These are phyloP conservation scores for Xanthoceras sorbifolium DNA, from an alignment of 345 rosid species.

Conservation along the genomic window DNA sequence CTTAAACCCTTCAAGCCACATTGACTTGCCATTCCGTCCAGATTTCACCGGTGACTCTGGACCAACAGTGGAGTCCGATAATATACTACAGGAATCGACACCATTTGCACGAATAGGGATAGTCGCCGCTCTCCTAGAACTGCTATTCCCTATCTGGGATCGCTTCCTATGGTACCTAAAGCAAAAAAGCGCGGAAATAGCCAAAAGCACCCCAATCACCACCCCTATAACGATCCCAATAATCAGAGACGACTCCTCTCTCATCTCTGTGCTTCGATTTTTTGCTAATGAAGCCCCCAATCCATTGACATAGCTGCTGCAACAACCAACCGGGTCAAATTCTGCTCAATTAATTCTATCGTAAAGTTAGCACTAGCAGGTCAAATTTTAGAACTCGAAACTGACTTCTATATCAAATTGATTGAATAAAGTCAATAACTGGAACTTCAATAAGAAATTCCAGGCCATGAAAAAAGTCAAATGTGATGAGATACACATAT, in stretches of 20 bases:
- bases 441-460: neutral
- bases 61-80: slow-evolving; percentile 83
- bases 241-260: slow-evolving; percentile 75
- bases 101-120: slow-evolving; percentile 86
- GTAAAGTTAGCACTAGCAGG: slow-evolving; percentile 8
- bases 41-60: slow-evolving; percentile 89
- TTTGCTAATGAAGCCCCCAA: slow-evolving; percentile 35
- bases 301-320: slow-evolving; percentile 53
- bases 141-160: slow-evolving; percentile 87
- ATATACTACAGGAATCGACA: slow-evolving; percentile 59
- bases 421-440: neutral
- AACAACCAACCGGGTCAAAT: slow-evolving; percentile 25
- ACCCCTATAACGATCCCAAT: slow-evolving; percentile 89
- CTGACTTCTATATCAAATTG: neutral
- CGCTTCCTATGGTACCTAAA: slow-evolving; percentile 68
- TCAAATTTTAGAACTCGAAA: slow-evolving; percentile 16
- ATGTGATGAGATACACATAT: slow-evolving; percentile 3
- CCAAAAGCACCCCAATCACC: slow-evolving; percentile 87
- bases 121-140: slow-evolving; percentile 75
- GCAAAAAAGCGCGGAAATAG: slow-evolving; percentile 60
- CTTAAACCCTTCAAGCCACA: slow-evolving; percentile 83
- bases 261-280: slow-evolving; percentile 52
- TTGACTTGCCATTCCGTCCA: slow-evolving; percentile 57
- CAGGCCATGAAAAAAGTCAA: slow-evolving; percentile 25
- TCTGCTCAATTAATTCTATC: neutral